phyloP scores from a whole-genome alignment of 257 asterid genomes.

The Galeopsis tetrahit region DNA sequence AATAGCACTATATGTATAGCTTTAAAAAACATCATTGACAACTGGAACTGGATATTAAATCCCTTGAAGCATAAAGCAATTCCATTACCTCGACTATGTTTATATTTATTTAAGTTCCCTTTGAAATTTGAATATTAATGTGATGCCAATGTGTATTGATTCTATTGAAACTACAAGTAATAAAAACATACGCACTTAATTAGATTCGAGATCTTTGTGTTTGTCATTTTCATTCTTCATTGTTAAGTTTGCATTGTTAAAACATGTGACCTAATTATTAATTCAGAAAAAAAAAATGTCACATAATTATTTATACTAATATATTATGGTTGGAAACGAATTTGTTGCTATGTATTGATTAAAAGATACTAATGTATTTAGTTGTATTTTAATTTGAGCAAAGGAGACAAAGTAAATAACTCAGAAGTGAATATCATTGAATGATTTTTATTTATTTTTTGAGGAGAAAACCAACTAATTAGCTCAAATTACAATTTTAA shows the following conservation, averaged over 20 bases:
- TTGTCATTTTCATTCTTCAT: slow-evolving; percentile 3
- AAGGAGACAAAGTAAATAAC: background rate
- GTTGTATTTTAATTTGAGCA: background rate
- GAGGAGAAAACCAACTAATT: too few species aligned
- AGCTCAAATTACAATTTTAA: too few species aligned
- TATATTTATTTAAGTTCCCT: background rate
- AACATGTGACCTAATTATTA: background rate
- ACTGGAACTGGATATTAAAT: background rate
- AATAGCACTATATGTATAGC: too few species aligned
- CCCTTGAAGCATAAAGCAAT: slow-evolving; percentile 6
- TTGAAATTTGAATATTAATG: background rate
- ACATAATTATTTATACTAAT: background rate
- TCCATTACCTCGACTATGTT: background rate
- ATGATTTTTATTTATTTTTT: background rate
- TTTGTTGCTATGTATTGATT: too few species aligned
- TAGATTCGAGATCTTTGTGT: slow-evolving; percentile 25
- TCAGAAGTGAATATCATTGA: background rate
- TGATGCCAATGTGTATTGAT: background rate
- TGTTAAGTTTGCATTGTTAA: background rate
- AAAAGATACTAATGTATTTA: background rate
- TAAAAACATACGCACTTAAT: background rate
- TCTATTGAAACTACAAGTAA: background rate
- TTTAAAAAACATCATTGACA: too few species aligned
- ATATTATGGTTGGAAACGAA: background rate
- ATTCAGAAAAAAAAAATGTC: too few species aligned